Conservation (phyloP, 306 rosid genomes). For the Senna tora region DNA sequence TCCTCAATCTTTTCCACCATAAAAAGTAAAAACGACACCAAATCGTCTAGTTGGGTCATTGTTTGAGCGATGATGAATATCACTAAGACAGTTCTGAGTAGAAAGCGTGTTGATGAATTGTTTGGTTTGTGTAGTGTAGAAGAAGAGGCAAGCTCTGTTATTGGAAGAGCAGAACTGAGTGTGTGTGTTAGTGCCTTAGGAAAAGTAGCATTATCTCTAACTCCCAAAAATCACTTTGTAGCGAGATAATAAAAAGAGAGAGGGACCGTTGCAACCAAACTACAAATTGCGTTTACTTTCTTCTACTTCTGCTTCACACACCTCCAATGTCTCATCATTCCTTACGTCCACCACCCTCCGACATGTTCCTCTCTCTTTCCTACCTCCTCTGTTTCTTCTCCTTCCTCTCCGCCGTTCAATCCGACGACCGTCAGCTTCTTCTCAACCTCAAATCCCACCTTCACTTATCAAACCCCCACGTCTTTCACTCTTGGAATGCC, state of each 20-base stretch:
- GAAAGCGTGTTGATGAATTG: too few relatives aligned
- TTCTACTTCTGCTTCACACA: neutral
- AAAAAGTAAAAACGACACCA: too few relatives aligned
- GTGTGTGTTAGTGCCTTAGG: neutral
- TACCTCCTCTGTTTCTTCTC: constrained; percentile 42
- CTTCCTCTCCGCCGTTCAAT: constrained; percentile 37
- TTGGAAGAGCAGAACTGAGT: neutral
- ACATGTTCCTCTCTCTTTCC: constrained; percentile 38
- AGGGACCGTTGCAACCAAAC: constrained; percentile 46
- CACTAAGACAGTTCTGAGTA: too few relatives aligned
- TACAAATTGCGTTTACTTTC: constrained; percentile 4
- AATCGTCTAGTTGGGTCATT: too few relatives aligned
- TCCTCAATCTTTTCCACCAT: too few relatives aligned
- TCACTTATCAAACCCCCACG: constrained; percentile 9
- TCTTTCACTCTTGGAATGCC: constrained; percentile 58
- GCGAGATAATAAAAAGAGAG: neutral
- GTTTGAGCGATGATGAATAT: too few relatives aligned
- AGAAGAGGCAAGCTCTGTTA: neutral
- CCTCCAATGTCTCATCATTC: neutral
- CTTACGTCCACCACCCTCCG: constrained; percentile 27
- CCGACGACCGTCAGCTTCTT: constrained; percentile 61
- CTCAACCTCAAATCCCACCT: constrained; percentile 59
- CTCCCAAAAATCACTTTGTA: neutral
- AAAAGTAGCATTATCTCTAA: constrained; percentile 16
- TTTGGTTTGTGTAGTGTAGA: too few relatives aligned